A percentile compares a stretch with the other conserved stretches of the same genome.
phyloP scores from a whole-genome alignment of 768 basidiomycete genomes.

The Mycena rebaudengoi region DNA sequence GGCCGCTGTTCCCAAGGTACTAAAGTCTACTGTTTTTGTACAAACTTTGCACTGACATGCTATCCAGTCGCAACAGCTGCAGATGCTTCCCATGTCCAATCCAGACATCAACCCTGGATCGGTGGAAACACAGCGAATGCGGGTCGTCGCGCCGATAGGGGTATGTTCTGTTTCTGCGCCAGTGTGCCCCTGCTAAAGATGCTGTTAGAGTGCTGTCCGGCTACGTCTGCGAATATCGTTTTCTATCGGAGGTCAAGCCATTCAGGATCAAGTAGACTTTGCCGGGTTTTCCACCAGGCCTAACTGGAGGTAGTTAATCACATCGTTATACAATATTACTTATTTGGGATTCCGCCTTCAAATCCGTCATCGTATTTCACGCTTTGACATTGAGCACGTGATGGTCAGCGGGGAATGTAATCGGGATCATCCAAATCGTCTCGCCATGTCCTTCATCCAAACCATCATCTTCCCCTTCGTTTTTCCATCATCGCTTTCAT shows the following conservation, averaged over 20 bases:
- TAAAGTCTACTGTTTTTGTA: slow-evolving; percentile 5
- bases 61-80: slow-evolving; percentile 89
- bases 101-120: slow-evolving; percentile 78
- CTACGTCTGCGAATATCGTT: slow-evolving; percentile 88
- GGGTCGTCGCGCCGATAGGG: slow-evolving; percentile 86
- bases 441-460: not conserved
- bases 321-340: slow-evolving; percentile 21
- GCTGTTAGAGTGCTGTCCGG: slow-evolving; percentile 76
- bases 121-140: slow-evolving; percentile 95
- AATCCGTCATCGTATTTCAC: not conserved
- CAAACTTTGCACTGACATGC: not conserved
- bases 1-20: slow-evolving; percentile 95
- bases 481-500: slow-evolving; percentile 39
- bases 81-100: slow-evolving; percentile 98
- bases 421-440: slow-evolving; percentile 2
- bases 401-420: not conserved
- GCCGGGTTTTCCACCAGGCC: slow-evolving; percentile 82
- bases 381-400: slow-evolving; percentile 1
- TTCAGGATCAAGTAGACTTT: slow-evolving; percentile 96
- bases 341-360: no score
- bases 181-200: not conserved
- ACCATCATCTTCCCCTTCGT: not conserved
- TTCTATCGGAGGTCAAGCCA: slow-evolving; percentile 67
- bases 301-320: slow-evolving; percentile 61
- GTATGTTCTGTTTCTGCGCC: slow-evolving; percentile 56